Percentiles rank a stretch among this genome's conserved stretches.
Evolutionary conservation across 2,329 filamentous ascomycete species (phyloP).

Genomic region (Passalora sequoiae): DNA sequence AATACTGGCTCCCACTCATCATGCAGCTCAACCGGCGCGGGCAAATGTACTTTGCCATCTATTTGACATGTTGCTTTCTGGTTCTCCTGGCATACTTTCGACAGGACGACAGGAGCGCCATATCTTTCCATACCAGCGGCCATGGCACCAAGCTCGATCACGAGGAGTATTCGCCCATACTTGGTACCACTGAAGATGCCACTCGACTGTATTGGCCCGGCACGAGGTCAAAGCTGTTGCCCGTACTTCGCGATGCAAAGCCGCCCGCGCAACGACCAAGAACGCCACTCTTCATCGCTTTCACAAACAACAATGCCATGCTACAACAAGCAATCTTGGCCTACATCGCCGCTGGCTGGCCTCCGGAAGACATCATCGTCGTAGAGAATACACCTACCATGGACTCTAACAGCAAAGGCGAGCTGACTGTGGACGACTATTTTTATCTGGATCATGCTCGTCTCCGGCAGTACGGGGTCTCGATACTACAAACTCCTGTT

Average conservation of each 20-base stretch:
- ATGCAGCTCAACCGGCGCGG: too few species aligned
- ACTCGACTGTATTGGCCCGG: not conserved
- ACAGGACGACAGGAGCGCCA: not conserved
- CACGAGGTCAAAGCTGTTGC: not conserved
- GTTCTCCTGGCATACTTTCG: not conserved
- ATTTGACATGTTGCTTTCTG: too few species aligned
- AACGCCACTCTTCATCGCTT: slow-evolving; percentile 55
- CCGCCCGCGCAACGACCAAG: not conserved
- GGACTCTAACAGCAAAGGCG: slow-evolving; percentile 47
- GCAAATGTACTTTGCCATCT: too few species aligned
- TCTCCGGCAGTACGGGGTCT: slow-evolving; percentile 49
- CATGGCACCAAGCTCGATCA: not conserved
- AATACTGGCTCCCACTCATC: too few species aligned
- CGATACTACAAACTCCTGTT: slow-evolving; percentile 48
- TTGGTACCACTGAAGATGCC: not conserved
- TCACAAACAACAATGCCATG: slow-evolving; percentile 53
- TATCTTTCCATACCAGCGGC: not conserved
- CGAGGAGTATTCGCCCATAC: not conserved
- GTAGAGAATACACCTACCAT: slow-evolving; percentile 57
- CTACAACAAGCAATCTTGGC: slow-evolving; percentile 53
- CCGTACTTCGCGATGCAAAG: not conserved
- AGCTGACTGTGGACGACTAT: slow-evolving; percentile 51
- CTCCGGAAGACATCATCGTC: slow-evolving; percentile 52
- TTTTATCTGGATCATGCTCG: slow-evolving; percentile 53
- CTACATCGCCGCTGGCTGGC: slow-evolving; percentile 58